Evolutionary conservation across 2,329 filamentous ascomycete genomes (phyloP).

Genomic region (Aurifilum marmelostoma): DNA sequence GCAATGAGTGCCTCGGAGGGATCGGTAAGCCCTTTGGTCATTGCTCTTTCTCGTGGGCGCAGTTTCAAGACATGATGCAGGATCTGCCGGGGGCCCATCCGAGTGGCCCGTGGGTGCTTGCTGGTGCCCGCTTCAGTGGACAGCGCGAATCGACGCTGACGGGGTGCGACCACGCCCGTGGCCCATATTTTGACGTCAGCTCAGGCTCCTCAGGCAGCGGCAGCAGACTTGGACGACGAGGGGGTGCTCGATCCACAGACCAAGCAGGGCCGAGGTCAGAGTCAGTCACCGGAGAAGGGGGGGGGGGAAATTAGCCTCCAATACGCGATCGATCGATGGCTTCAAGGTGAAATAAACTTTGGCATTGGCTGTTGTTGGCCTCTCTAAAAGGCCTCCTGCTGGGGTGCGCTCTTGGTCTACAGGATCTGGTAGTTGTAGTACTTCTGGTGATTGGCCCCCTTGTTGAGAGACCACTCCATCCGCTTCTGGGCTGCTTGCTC

Average conservation of each 20-base stretch:
- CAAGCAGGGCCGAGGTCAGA: neutral
- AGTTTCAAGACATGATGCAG: neutral
- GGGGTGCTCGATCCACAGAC: neutral
- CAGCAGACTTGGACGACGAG: neutral
- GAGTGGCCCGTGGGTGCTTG: neutral
- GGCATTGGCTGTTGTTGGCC: neutral
- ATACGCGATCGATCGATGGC: neutral
- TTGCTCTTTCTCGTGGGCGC: neutral
- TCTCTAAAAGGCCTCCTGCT: too few species aligned
- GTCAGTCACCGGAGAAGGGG: neutral
- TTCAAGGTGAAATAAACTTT: neutral
- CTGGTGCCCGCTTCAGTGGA: neutral
- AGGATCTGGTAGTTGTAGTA: conserved; percentile 56
- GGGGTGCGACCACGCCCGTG: neutral
- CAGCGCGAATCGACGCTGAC: neutral
- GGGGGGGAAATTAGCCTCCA: neutral
- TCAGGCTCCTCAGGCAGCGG: neutral
- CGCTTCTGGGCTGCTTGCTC: conserved; percentile 64
- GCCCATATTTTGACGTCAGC: conserved; percentile 6
- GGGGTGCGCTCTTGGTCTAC: conserved; percentile 35
- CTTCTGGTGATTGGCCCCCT: conserved; percentile 74
- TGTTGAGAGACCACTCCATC: conserved; percentile 72
- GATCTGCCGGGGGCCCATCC: neutral
- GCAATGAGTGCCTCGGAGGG: neutral
- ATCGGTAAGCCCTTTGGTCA: neutral